Evolutionary conservation across 1,284 basidiomycete genomes (phyloP), one percentile per base, ranked within the genome.

Genomic region (Inonotus hispidus): DNA sequence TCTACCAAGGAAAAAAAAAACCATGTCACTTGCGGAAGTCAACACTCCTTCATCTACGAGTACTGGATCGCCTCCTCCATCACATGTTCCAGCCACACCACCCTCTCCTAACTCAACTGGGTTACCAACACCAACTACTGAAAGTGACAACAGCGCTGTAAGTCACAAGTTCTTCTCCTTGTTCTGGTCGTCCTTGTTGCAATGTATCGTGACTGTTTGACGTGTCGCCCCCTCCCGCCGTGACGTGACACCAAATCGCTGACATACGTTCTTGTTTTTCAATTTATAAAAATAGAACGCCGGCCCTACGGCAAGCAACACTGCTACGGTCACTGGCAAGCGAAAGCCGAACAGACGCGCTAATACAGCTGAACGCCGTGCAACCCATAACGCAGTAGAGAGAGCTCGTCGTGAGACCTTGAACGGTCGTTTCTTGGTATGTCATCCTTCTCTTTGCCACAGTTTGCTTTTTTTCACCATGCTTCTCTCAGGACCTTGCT

Each of bases 331-430:
- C 21, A 77, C 78, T 55, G 69, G 72, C 61, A 90, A 89, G 72
- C 84, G 89, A 76, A 93, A 90, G 73, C 85, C 86, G 70, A 87
- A 80, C 73, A 81, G 84, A 67, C 84, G 93, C 41, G 92, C 93
- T 63, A 95, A 95, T 76, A 96, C 93, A 49, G 94, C 94, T 63
- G 95, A 96, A 73, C 90, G 93, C 72, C 81, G 94, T 53, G 92
- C 93, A 5, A 93, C 91, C 41, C 94, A 97, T 77, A 98, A 98
- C 71, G 95, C 95, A 35, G 92, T 96, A 62, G 95, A 97, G 77
- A 82, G 95, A 61, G 90, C 91, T 69, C 84, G 95, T 57, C 80
- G 94, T 62, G 95, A 97, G 78, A 94, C 91, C 37, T 78, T 97
- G 63, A 97, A 97, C 73, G 82, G 88, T 57, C 84, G 93, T 64